Percentiles rank a stretch among this genome's conserved stretches.
phyloP scores from a whole-genome alignment of 2,329 filamentous ascomycete species.

The Nothopassalora personata region DNA sequence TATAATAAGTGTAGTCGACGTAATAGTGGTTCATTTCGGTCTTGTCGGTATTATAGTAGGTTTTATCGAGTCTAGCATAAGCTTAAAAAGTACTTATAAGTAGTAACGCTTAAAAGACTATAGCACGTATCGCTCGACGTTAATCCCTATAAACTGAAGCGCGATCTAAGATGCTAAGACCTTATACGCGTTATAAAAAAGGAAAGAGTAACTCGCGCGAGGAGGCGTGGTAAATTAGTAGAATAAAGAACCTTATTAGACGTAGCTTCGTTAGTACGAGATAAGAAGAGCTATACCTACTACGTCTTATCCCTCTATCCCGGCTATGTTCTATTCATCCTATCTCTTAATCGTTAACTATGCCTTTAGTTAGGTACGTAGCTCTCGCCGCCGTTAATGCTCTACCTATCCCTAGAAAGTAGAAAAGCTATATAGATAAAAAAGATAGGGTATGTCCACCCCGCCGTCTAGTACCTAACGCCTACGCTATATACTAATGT shows the following conservation, averaged over 20 bases:
- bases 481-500: conserved; percentile 1
- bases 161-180: background rate
- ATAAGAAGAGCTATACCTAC: background rate
- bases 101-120: background rate
- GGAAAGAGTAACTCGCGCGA: background rate
- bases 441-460: conserved; percentile 14
- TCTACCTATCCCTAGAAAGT: conserved; percentile 7
- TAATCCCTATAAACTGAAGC: background rate
- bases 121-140: background rate
- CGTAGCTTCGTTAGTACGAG: background rate
- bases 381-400: conserved; percentile 8
- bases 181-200: background rate
- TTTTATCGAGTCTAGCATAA: background rate
- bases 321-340: background rate
- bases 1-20: background rate
- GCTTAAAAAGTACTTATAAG: background rate
- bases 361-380: conserved; percentile 12
- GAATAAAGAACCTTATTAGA: background rate
- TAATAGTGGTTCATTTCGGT: background rate
- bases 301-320: background rate
- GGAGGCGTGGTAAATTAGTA: background rate
- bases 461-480: background rate
- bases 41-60: too few species aligned
- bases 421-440: conserved; percentile 2
- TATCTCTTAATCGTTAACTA: background rate